Percentiles rank a stretch among this genome's conserved stretches.
Conservation (phyloP, 768 basidiomycete genomes). For the Termitomyces sp. region DNA sequence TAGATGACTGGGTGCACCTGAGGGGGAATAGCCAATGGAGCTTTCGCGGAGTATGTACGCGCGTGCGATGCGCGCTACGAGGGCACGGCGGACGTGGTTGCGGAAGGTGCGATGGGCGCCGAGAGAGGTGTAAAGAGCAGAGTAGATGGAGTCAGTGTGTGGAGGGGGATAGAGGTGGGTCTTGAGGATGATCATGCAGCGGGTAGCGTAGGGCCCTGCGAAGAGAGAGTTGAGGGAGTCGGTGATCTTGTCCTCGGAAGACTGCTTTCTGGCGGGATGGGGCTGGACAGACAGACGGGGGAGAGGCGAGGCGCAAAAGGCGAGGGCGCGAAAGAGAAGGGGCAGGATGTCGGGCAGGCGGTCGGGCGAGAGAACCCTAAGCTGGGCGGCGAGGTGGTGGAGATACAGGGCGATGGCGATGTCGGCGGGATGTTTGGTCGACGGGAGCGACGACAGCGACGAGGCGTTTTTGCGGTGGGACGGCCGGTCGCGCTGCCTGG, state of each 20-base stretch:
- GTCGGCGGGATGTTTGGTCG: conserved; percentile 50
- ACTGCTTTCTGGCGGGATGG: conserved; percentile 27
- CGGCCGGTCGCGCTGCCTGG: background rate
- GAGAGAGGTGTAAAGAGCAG: conserved; percentile 39
- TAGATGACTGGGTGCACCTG: conserved; percentile 55
- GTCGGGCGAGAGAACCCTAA: conserved; percentile 51
- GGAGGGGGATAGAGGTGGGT: conserved; percentile 48
- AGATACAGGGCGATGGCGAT: conserved; percentile 60
- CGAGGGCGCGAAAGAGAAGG: conserved; percentile 64
- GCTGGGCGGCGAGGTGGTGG: conserved; percentile 52
- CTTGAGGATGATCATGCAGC: conserved; percentile 60
- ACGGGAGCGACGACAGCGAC: conserved; percentile 42
- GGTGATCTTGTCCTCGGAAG: conserved; percentile 50
- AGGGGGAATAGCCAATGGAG: conserved; percentile 46
- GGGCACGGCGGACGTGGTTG: conserved; percentile 53
- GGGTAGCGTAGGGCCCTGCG: conserved; percentile 58
- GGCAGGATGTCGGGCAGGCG: conserved; percentile 57
- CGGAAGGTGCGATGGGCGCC: conserved; percentile 62
- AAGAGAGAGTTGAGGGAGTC: conserved; percentile 53
- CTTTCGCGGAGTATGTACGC: conserved; percentile 56
- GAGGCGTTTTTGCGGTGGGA: conserved; percentile 58
- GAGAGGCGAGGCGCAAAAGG: conserved; percentile 59
- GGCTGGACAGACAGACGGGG: conserved; percentile 57
- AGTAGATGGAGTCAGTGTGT: conserved; percentile 19
- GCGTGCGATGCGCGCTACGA: conserved; percentile 58